Conservation (phyloP, 2,329 filamentous ascomycete species). For the Microdochium bolleyi region DNA sequence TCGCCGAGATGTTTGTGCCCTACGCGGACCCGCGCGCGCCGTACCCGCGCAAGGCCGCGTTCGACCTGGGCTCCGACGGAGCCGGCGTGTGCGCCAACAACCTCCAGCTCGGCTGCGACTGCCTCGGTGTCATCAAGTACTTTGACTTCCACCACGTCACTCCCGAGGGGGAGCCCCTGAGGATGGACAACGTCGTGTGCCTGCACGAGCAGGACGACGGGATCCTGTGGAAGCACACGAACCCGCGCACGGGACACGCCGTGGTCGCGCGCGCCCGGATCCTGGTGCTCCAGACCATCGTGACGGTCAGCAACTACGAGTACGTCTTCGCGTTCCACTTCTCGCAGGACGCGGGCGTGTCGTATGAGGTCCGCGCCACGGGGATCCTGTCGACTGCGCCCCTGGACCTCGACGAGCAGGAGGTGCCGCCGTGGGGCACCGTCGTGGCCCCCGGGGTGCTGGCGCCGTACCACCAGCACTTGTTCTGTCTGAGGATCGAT, state of each 20-base stretch:
- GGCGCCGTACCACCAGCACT: constrained; percentile 61
- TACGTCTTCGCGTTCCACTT: constrained; percentile 60
- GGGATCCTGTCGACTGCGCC: constrained; percentile 62
- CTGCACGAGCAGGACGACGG: constrained; percentile 64
- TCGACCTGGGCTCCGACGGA: constrained; percentile 61
- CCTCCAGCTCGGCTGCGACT: constrained; percentile 60
- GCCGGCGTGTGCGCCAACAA: constrained; percentile 59
- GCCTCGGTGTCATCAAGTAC: constrained; percentile 58
- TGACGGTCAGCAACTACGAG: constrained; percentile 64
- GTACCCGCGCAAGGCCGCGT: constrained; percentile 59
- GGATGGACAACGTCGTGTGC: constrained; percentile 54
- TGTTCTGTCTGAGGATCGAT: constrained; percentile 60
- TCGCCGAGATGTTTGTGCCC: constrained; percentile 56
- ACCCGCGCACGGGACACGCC: constrained; percentile 54
- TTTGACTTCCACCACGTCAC: constrained; percentile 41
- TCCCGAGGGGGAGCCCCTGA: constrained; percentile 42
- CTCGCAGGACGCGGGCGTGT: constrained; percentile 53
- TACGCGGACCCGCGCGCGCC: constrained; percentile 55
- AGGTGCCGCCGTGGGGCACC: constrained; percentile 48
- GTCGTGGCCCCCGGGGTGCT: constrained; percentile 56
- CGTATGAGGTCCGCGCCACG: constrained; percentile 55
- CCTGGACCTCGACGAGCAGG: constrained; percentile 44
- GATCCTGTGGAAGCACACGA: constrained; percentile 64
- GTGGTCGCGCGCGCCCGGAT: constrained; percentile 54
- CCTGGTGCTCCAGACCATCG: constrained; percentile 59